Percentiles rank a stretch among this genome's conserved stretches.
These are phyloP conservation scores for Marasmius tenuissimus DNA, from an alignment of 1,284 basidiomycete genomes.

Conservation along the genomic window DNA sequence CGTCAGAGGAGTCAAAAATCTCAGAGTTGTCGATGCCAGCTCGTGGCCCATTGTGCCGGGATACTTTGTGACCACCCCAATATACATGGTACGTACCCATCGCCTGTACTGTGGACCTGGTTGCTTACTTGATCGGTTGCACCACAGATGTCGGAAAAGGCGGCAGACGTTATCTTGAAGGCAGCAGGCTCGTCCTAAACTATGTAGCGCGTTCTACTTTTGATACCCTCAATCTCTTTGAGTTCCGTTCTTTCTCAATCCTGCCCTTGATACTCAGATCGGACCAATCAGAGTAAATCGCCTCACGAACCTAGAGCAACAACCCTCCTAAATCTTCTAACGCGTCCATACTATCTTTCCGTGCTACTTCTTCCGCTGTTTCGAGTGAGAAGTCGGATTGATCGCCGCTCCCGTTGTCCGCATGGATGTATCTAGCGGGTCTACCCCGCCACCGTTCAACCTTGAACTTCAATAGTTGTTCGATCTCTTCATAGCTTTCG, in stretches of 20 bases:
- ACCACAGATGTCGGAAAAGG: constrained; percentile 28
- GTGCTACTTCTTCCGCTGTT: no score
- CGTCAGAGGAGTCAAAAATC: constrained; percentile 24
- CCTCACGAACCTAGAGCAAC: no score
- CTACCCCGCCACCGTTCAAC: background rate
- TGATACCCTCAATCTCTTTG: no score
- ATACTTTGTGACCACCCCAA: constrained; percentile 29
- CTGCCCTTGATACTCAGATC: no score
- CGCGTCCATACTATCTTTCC: no score
- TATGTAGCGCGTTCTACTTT: background rate
- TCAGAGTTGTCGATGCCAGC: constrained; percentile 30
- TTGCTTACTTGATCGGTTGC: background rate
- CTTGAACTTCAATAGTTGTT: constrained; percentile 14
- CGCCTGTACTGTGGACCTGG: background rate
- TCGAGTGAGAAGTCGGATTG: no score
- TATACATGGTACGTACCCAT: constrained; percentile 25
- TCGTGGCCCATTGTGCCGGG: constrained; percentile 30
- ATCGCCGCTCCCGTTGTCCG: no score
- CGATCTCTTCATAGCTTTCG: constrained; percentile 15
- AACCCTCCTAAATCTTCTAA: no score
- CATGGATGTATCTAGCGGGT: no score
- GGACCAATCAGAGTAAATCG: no score
- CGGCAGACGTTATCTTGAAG: constrained; percentile 23
- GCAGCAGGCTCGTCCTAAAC: background rate
- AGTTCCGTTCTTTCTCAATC: no score